phyloP scores from a whole-genome alignment of 106 monocot genomes.

The Dendrobium officinale region DNA sequence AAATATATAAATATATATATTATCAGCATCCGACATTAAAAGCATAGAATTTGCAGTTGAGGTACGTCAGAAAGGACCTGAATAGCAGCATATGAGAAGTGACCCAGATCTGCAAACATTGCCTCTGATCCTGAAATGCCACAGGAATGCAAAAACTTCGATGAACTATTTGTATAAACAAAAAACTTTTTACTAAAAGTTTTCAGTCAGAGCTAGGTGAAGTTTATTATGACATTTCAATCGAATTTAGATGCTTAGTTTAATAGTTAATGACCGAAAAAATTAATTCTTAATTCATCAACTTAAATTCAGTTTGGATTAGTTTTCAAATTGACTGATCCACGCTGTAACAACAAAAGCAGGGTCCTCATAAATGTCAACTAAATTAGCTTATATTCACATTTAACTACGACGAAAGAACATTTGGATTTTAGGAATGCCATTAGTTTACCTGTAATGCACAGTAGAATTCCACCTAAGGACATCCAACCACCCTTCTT shows the following conservation, averaged over 20 bases:
- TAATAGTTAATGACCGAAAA: neutral
- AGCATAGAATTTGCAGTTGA: neutral
- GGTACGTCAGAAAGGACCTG: conserved; percentile 26
- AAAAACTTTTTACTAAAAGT: conserved; percentile 1
- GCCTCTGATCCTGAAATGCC: conserved; percentile 61
- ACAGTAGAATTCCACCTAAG: conserved; percentile 66
- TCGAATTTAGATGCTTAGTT: neutral
- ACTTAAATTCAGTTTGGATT: neutral
- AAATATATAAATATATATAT: conserved; percentile 1
- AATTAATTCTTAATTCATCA: too few relatives aligned
- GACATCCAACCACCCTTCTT: conserved; percentile 75
- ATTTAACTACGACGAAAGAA: too few relatives aligned
- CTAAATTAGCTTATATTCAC: neutral
- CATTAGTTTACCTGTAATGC: conserved; percentile 47
- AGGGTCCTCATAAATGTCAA: neutral
- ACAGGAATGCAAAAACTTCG: neutral
- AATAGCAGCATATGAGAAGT: conserved; percentile 61
- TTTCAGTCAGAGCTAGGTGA: neutral
- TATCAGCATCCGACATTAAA: neutral
- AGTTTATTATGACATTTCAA: neutral
- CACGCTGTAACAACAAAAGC: neutral
- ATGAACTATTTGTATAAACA: neutral
- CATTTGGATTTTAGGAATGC: too few relatives aligned
- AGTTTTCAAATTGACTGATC: neutral
- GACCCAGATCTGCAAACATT: conserved; percentile 83